Conservation (phyloP, 371 early-diverging fungal genomes). For the Mortierella sp. region DNA sequence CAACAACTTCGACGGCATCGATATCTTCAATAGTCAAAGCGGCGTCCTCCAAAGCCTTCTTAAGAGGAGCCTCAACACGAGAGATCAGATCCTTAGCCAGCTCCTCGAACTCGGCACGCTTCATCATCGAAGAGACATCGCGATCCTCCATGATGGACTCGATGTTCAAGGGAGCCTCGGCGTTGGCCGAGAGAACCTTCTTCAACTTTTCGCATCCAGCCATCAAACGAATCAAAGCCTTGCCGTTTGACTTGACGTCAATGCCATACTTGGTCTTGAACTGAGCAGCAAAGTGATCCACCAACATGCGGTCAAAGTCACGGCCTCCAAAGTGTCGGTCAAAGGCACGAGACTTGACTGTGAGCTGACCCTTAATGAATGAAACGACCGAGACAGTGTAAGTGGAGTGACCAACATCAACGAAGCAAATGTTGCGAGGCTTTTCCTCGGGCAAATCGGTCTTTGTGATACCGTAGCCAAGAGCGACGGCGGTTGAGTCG, state of each 20-base stretch:
- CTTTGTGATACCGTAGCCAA: constrained; percentile 98
- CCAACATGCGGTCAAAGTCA: constrained; percentile 92
- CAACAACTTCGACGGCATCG: constrained; percentile 93
- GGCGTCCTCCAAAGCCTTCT: constrained; percentile 85
- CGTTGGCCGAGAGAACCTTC: constrained; percentile 96
- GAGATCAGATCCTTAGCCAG: constrained; percentile 81
- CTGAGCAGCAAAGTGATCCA: constrained; percentile 85
- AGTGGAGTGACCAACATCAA: constrained; percentile 95
- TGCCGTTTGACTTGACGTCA: constrained; percentile 89
- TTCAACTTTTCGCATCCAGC: constrained; percentile 95
- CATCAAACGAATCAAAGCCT: constrained; percentile 93
- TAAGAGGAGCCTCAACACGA: constrained; percentile 80
- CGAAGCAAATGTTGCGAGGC: constrained; percentile 93
- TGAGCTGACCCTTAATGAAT: constrained; percentile 95
- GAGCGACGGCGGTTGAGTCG: constrained; percentile 93
- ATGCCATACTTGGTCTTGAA: constrained; percentile 97
- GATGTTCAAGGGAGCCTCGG: constrained; percentile 91
- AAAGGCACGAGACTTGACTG: constrained; percentile 90
- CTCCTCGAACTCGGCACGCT: constrained; percentile 88
- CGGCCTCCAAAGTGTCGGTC: constrained; percentile 96
- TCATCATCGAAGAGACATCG: constrained; percentile 88
- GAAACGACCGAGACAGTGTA: constrained; percentile 92
- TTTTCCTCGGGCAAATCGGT: constrained; percentile 95
- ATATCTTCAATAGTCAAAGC: constrained; percentile 85
- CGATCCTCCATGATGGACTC: constrained; percentile 96